Evolutionary conservation across 2,329 filamentous ascomycete species (phyloP).

Genomic region (Helotiales sp.): DNA sequence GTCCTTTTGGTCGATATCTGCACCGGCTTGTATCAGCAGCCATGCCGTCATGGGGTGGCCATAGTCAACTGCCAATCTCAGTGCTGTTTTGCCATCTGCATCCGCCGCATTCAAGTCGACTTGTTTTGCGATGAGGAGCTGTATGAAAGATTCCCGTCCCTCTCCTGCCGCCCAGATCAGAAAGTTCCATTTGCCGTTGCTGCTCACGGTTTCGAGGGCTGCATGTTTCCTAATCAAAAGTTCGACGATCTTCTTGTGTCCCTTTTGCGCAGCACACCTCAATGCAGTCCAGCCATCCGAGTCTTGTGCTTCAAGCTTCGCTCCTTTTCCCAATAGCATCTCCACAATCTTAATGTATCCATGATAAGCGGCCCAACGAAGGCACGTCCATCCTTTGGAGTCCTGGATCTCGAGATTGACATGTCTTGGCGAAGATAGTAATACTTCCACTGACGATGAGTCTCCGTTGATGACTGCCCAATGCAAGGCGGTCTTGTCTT

Average conservation of each 20-base stretch:
- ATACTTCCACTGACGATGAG: not conserved
- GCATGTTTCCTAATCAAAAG: not conserved
- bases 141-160: not conserved
- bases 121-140: conserved; percentile 2
- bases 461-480: conserved; percentile 2
- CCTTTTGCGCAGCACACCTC: not conserved
- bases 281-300: conserved; percentile 3
- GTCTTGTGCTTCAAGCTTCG: conserved; percentile 5
- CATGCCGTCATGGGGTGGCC: not conserved
- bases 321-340: conserved; percentile 3
- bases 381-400: conserved; percentile 1
- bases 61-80: conserved; percentile 9
- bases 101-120: not conserved
- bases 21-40: conserved; percentile 1
- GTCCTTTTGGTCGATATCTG: conserved; percentile 2
- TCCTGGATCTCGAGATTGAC: conserved; percentile 3
- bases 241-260: conserved; percentile 1
- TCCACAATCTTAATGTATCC: not conserved
- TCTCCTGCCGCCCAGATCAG: conserved; percentile 5
- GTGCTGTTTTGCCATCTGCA: not conserved
- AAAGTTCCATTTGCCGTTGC: conserved; percentile 2
- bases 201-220: not conserved
- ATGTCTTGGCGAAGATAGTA: not conserved
- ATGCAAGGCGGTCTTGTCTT: conserved; percentile 5
- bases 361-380: conserved; percentile 1